Evolutionary conservation across 495 filamentous ascomycete genomes (phyloP).

Genomic region (Viridothelium virens): DNA sequence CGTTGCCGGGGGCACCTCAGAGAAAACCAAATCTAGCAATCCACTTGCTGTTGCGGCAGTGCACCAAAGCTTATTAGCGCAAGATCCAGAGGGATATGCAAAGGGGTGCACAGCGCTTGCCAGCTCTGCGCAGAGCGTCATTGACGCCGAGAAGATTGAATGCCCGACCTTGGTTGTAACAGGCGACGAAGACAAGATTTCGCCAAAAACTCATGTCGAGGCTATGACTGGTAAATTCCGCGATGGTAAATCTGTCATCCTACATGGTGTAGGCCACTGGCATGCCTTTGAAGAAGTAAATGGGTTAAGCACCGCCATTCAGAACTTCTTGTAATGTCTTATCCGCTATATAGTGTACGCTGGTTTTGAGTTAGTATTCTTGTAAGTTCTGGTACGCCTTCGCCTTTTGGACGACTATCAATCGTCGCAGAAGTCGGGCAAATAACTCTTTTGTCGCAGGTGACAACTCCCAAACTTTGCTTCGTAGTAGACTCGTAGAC

Average conservation of each 20-base stretch:
- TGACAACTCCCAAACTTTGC: conserved; percentile 9
- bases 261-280: conserved; percentile 42
- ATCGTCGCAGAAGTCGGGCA: conserved; percentile 14
- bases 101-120: conserved; percentile 48
- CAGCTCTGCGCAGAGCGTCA: conserved; percentile 26
- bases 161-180: conserved; percentile 35
- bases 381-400: background rate
- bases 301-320: conserved; percentile 29
- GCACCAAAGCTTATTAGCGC: conserved; percentile 38
- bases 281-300: conserved; percentile 38
- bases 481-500: background rate
- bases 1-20: conserved; percentile 40
- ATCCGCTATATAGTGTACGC: background rate
- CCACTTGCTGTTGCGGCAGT: conserved; percentile 37
- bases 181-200: conserved; percentile 41
- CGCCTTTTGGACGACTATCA: conserved; percentile 9
- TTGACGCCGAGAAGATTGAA: conserved; percentile 28
- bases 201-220: conserved; percentile 26
- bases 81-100: conserved; percentile 48
- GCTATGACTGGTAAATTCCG: conserved; percentile 26
- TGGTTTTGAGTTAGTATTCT: background rate
- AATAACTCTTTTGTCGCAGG: conserved; percentile 10
- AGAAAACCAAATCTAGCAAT: conserved; percentile 35
- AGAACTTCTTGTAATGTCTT: conserved; percentile 20
- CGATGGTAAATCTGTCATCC: conserved; percentile 24